phyloP scores from a whole-genome alignment of 495 filamentous ascomycete genomes.

The Aspergillus affinis region DNA sequence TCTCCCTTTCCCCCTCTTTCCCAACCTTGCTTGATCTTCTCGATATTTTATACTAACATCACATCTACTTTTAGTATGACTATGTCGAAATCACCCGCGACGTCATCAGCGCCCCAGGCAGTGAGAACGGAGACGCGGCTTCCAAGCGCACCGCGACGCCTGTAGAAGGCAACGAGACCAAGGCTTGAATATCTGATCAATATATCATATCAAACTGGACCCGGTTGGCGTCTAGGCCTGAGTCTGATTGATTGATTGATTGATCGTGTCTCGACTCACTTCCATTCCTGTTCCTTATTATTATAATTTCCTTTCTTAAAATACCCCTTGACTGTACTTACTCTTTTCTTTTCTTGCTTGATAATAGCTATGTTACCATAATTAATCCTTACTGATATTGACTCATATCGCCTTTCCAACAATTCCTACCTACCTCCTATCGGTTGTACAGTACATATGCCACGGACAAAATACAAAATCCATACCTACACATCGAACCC shows the following conservation, averaged over 20 bases:
- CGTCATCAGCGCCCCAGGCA: constrained; percentile 62
- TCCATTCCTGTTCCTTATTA: not conserved
- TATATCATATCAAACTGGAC: not conserved
- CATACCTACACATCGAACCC: not conserved
- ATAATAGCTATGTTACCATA: not conserved
- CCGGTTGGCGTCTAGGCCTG: no score
- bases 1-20: not conserved
- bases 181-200: constrained; percentile 1
- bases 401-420: no score
- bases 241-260: not conserved
- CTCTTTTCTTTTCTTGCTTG: constrained; percentile 5
- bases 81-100: constrained; percentile 93
- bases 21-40: not conserved
- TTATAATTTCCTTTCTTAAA: no score
- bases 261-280: not conserved
- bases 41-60: constrained; percentile 4
- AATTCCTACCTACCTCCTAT: no score
- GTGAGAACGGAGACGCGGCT: constrained; percentile 24
- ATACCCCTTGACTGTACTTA: not conserved
- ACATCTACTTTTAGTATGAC: constrained; percentile 62
- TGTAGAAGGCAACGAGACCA: constrained; percentile 15
- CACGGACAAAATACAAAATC: no score
- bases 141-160: constrained; percentile 39
- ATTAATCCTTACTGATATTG: no score
- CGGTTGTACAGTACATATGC: no score